Evolutionary conservation across 106 monocot genomes (phyloP), one percentile per base, ranked within the genome.

Genomic region (Allium cepa): DNA sequence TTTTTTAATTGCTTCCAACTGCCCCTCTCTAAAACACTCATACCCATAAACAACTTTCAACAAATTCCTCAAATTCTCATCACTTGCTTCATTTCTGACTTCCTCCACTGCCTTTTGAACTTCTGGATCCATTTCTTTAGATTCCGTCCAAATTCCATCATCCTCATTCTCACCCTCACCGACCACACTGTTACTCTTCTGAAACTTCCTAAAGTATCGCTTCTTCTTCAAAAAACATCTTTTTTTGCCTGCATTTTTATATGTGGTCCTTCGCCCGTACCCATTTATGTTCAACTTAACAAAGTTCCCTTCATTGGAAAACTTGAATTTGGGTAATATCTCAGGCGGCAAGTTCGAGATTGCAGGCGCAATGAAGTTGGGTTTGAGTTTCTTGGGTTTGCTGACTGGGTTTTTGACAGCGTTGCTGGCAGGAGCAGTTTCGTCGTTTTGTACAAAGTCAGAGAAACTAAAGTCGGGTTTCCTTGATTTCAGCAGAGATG

Each of bases 231-330:
- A 73, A 47, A 59, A 72, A 57, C 59, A 50, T 26, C 47, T 79
- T 50, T 63, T 78, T 16, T 73, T 86, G 63, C 71, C 73, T 36
- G 36, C 36, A 59, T 71, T 83, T 10, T 62, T 61, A 60, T 67
- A 85, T 7, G 56, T 36, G 53, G 73, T 68, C 49, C 70, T 79
- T 50, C 82, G 60, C 36, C 89, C 88, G 51, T 84, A 78, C 11
- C 92, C 89, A 59, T 92, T 96, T 22, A 97, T 84, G 47, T 92
- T 97, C 45, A 97, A 64, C 61, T 80, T 80, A 17, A 97, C 92
- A 62, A 92, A 97, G 52, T 97, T 97, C 4, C 97, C 92, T 46
- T 89, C 92, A 18, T 16, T 66, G 10, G 71, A 69, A 61, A 9
- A 68, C 62, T 67, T 84, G 48, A 52, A 66, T 66, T 78, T 68